Base-by-base conservation (phyloP, 345 rosid genomes). In the Brassica rapa region DNA sequence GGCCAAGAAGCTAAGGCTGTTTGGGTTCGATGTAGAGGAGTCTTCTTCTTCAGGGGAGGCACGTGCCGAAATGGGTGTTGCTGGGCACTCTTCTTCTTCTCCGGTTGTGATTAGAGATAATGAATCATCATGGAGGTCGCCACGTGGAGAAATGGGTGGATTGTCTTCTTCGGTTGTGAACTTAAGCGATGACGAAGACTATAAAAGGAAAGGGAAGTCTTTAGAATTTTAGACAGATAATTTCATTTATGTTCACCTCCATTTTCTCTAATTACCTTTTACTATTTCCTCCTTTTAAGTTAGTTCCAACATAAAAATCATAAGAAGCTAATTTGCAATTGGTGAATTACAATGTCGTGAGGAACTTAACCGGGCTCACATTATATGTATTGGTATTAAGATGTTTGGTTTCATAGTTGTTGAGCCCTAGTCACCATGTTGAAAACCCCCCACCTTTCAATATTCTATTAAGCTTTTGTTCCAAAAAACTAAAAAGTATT, bases 21-120 rank as follows among this genome's bases (percentile, higher is more conserved):
- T 88, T 57, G 92, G 92, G 15, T 88, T 86, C 9, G 89, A 88
- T 79, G 71, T 90, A 86, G 93, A 89, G 68, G 90, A 76, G 66
- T 85, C 88, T 59, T 78, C 90, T 8, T 55, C 82, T 59, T 68
- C 65, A 41, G 73, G 73, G 60, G 83, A 76, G 66, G 66, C 77
- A 66, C 71, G 71, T 71, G 68, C 77, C 59, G 72, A 32, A 21
- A 59, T 69, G 62, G 72, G 78, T 35, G 43, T 24, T 12, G 64
- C 30, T 32, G 78, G 75, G 2, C 9, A 14, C 51, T 79, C 56
- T 60, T 65, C 72, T 0, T 70, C 82, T 76, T 57, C 74, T 79
- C 79, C 85, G 10, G 75, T 82, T 68, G 65, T 62, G 63, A 27
- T 75, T 35, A 69, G 66, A 51, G 79, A 80, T 14, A 21, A 80